These are phyloP conservation scores for Amanita inopinata DNA, from an alignment of 768 basidiomycete species.

Conservation along the genomic window DNA sequence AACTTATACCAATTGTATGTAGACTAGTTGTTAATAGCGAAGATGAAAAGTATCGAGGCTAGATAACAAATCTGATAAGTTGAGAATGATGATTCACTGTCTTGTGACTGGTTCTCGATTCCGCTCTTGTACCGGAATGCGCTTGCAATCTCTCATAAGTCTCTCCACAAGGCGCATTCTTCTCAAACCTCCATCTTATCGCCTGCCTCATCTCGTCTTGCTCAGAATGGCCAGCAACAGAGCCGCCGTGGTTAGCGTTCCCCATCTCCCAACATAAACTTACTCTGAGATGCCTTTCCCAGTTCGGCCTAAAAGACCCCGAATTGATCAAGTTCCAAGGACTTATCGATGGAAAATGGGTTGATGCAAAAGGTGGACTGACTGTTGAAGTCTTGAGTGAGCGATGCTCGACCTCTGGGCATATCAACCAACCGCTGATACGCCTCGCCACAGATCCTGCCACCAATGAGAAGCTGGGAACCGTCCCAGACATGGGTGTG, in stretches of 20 bases:
- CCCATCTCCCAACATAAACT: not conserved
- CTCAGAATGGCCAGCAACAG: constrained; percentile 54
- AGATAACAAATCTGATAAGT: too few relatives aligned
- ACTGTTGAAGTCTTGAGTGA: constrained; percentile 71
- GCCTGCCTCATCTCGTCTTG: constrained; percentile 5
- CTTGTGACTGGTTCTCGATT: too few relatives aligned
- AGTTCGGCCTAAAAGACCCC: constrained; percentile 75
- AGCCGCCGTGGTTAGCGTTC: constrained; percentile 25
- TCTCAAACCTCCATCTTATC: not conserved
- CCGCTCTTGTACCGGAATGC: constrained; percentile 3
- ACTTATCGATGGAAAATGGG: constrained; percentile 80
- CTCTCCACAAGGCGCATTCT: constrained; percentile 13
- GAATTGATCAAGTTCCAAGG: constrained; percentile 67
- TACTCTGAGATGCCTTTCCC: constrained; percentile 1
- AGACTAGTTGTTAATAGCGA: too few relatives aligned
- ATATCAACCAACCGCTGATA: constrained; percentile 2
- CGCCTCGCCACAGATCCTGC: constrained; percentile 67
- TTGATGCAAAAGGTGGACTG: constrained; percentile 65
- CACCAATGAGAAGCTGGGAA: constrained; percentile 73
- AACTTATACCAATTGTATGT: too few relatives aligned
- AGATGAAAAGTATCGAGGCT: too few relatives aligned
- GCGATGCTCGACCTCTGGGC: constrained; percentile 17
- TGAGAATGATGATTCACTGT: too few relatives aligned
- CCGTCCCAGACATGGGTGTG: constrained; percentile 82
- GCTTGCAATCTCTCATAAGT: constrained; percentile 16